Conservation (phyloP, 352 stramenopile species). For the Globisporangium echinulatum region DNA sequence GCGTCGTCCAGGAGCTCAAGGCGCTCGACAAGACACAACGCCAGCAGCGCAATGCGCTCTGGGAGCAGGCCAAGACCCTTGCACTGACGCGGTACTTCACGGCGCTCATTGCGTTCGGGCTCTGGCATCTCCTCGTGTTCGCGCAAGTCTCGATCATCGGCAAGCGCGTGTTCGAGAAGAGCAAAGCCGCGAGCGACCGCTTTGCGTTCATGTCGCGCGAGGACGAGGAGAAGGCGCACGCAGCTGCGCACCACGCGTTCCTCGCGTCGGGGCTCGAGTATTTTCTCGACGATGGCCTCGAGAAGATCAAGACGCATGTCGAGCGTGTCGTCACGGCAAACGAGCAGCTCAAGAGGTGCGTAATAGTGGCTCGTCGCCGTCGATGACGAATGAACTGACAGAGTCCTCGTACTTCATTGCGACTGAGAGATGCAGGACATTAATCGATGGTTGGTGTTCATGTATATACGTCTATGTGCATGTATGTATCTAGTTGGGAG, state of each 20-base stretch:
- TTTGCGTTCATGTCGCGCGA: slow-evolving; percentile 17
- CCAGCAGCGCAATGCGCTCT: slow-evolving; percentile 48
- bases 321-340: slow-evolving; percentile 44
- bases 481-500: slow-evolving; percentile 31
- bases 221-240: slow-evolving; percentile 26
- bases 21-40: slow-evolving; percentile 64
- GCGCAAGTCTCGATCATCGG: slow-evolving; percentile 71
- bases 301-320: slow-evolving; percentile 54
- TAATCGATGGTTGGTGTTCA: too few species aligned
- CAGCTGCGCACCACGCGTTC: slow-evolving; percentile 59
- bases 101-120: slow-evolving; percentile 58
- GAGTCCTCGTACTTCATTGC: too few species aligned
- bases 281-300: slow-evolving; percentile 62
- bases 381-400: too few species aligned
- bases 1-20: slow-evolving; percentile 68
- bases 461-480: too few species aligned
- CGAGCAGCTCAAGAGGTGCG: slow-evolving; percentile 43
- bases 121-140: slow-evolving; percentile 80
- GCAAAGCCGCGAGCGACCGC: slow-evolving; percentile 12
- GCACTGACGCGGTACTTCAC: slow-evolving; percentile 72
- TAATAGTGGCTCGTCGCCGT: neutral
- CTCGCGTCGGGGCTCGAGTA: slow-evolving; percentile 74
- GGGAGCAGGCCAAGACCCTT: slow-evolving; percentile 67
- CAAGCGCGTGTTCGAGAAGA: slow-evolving; percentile 71
- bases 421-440: too few species aligned